Conservation (phyloP, 345 rosid genomes). For the Durio zibethinus region DNA sequence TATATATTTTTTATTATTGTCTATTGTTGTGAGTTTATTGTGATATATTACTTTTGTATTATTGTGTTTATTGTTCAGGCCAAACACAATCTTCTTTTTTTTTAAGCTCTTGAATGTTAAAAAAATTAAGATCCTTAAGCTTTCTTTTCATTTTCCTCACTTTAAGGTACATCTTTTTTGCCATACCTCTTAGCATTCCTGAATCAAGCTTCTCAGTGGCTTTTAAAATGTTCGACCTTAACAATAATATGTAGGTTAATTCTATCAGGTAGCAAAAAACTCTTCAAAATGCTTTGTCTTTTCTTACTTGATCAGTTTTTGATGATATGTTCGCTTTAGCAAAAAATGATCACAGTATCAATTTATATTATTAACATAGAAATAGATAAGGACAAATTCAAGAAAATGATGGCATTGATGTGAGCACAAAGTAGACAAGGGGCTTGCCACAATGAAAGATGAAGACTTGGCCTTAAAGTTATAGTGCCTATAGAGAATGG, state of each 20-base stretch:
- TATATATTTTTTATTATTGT: no score
- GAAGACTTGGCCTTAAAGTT: slow-evolving; percentile 33
- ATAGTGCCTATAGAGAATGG: slow-evolving; percentile 42
- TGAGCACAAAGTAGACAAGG: slow-evolving; percentile 50
- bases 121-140: neutral
- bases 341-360: neutral
- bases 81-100: no score
- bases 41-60: no score
- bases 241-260: slow-evolving; percentile 32
- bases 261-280: neutral
- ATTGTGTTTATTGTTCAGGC: no score
- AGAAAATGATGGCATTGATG: slow-evolving; percentile 66
- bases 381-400: slow-evolving; percentile 56
- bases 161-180: slow-evolving; percentile 59
- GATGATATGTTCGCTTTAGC: neutral
- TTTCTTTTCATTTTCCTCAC: neutral
- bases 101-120: neutral
- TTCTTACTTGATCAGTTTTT: no score
- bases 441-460: slow-evolving; percentile 39
- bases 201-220: slow-evolving; percentile 61
- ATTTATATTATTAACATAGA: slow-evolving; percentile 35
- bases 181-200: slow-evolving; percentile 57
- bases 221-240: slow-evolving; percentile 61
- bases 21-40: no score
- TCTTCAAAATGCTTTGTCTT: no score